Conservation (phyloP, 1,284 basidiomycete species). For the Sanguinoderma infundibulare region DNA sequence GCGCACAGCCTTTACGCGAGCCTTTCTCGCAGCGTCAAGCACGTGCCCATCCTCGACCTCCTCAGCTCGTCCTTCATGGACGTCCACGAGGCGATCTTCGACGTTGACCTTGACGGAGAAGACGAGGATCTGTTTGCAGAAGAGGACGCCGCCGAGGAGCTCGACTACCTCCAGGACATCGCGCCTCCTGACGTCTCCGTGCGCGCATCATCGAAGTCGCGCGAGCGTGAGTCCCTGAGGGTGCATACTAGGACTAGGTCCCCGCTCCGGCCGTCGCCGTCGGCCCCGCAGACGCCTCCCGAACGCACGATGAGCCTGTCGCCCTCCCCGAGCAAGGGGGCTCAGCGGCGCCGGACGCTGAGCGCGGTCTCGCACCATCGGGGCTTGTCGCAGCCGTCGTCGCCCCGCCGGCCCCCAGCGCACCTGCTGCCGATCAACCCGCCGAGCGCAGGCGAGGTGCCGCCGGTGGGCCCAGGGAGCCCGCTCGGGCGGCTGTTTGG, state of each 20-base stretch:
- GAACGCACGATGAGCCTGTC: conserved; percentile 23
- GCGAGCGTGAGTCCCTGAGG: conserved; percentile 46
- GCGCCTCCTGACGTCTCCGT: conserved; percentile 31
- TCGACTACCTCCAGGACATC: background rate
- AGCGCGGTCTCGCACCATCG: conserved; percentile 13
- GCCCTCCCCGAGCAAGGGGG: conserved; percentile 21
- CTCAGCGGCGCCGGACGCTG: conserved; percentile 17
- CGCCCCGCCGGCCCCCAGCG: conserved; percentile 25
- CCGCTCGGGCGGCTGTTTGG: conserved; percentile 59
- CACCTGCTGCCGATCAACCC: conserved; percentile 32
- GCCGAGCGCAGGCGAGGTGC: conserved; percentile 36
- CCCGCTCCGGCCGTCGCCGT: background rate
- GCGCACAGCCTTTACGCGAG: conserved; percentile 63
- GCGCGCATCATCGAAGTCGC: conserved; percentile 46
- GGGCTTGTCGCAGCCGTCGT: conserved; percentile 19
- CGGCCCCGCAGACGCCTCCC: conserved; percentile 2
- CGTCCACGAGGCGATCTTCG: conserved; percentile 78
- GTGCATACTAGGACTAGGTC: background rate
- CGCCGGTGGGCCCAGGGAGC: conserved; percentile 42
- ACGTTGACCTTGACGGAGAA: conserved; percentile 52
- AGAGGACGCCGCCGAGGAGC: conserved; percentile 48
- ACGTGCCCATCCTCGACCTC: conserved; percentile 73
- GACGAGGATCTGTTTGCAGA: conserved; percentile 49
- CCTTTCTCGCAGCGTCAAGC: conserved; percentile 71
- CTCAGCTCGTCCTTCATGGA: conserved; percentile 67